A percentile compares a stretch with the other conserved stretches of the same genome.
Evolutionary conservation across 2,329 filamentous ascomycete genomes (phyloP).

Genomic region (Fusarium poae): DNA sequence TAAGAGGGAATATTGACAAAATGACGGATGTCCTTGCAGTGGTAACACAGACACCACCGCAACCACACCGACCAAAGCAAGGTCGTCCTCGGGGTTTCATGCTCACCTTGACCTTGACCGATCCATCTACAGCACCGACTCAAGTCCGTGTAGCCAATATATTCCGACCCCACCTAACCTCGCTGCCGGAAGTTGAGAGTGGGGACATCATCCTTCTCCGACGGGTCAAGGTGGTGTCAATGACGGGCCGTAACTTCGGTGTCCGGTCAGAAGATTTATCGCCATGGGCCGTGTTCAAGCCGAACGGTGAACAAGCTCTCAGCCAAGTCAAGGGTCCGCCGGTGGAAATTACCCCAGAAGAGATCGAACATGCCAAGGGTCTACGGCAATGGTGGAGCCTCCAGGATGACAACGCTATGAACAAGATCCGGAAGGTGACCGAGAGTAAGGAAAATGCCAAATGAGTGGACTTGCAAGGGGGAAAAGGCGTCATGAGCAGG

Average conservation of each 20-base stretch:
- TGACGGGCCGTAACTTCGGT: constrained; percentile 68
- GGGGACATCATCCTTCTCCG: constrained; percentile 72
- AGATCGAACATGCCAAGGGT: constrained; percentile 62
- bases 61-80: constrained; percentile 67
- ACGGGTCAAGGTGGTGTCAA: constrained; percentile 66
- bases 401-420: constrained; percentile 61
- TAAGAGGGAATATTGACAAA: constrained; percentile 64
- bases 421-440: constrained; percentile 58
- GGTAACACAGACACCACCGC: constrained; percentile 63
- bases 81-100: constrained; percentile 71
- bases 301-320: constrained; percentile 54
- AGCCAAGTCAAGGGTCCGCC: constrained; percentile 71
- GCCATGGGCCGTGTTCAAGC: constrained; percentile 73
- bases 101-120: constrained; percentile 69
- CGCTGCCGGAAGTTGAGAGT: constrained; percentile 65
- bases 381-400: constrained; percentile 64
- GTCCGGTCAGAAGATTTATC: constrained; percentile 67
- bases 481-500: constrained; percentile 12
- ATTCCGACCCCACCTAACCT: constrained; percentile 69
- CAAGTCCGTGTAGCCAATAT: constrained; percentile 67
- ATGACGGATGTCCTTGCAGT: constrained; percentile 68
- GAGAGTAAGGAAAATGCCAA: constrained; percentile 49
- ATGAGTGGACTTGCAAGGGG: constrained; percentile 32
- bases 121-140: constrained; percentile 65
- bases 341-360: constrained; percentile 66